Percentiles rank a stretch among this genome's conserved stretches.
phyloP scores from a whole-genome alignment of 306 rosid species.

The Arachis hypogaea region DNA sequence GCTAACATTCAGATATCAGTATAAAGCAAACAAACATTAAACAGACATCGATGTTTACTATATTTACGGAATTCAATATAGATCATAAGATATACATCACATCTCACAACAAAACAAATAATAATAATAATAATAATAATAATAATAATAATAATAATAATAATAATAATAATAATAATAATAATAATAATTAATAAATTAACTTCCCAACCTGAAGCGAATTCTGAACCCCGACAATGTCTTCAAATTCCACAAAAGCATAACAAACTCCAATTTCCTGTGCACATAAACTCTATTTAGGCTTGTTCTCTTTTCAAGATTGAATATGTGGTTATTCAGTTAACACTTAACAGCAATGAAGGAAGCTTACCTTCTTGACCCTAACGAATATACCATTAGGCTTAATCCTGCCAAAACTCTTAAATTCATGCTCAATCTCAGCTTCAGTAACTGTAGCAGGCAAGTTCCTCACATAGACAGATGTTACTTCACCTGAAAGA shows the following conservation, averaged over 20 bases:
- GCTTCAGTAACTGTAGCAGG: slow-evolving; percentile 76
- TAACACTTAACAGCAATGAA: slow-evolving; percentile 10
- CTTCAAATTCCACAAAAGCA: slow-evolving; percentile 96
- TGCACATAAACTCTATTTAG: slow-evolving; percentile 36
- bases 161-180: too few relatives aligned
- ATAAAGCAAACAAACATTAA: slow-evolving; percentile 26
- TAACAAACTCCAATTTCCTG: slow-evolving; percentile 97
- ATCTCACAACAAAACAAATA: too few relatives aligned
- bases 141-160: too few relatives aligned
- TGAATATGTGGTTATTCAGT: background rate
- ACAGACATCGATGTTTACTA: background rate
- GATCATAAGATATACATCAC: too few relatives aligned
- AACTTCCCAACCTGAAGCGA: slow-evolving; percentile 70
- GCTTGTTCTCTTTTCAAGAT: slow-evolving; percentile 18
- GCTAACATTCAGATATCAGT: slow-evolving; percentile 3
- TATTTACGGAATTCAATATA: background rate
- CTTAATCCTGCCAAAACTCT: slow-evolving; percentile 75
- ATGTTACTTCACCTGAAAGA: slow-evolving; percentile 77
- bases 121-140: too few relatives aligned
- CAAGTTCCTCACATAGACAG: slow-evolving; percentile 90
- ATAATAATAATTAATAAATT: too few relatives aligned
- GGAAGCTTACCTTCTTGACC: slow-evolving; percentile 66
- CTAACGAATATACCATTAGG: slow-evolving; percentile 85
- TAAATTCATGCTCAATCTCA: slow-evolving; percentile 80
- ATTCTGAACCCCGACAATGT: slow-evolving; percentile 73